Conservation (phyloP, 257 asterid species). For the Rehmannia glutinosa region DNA sequence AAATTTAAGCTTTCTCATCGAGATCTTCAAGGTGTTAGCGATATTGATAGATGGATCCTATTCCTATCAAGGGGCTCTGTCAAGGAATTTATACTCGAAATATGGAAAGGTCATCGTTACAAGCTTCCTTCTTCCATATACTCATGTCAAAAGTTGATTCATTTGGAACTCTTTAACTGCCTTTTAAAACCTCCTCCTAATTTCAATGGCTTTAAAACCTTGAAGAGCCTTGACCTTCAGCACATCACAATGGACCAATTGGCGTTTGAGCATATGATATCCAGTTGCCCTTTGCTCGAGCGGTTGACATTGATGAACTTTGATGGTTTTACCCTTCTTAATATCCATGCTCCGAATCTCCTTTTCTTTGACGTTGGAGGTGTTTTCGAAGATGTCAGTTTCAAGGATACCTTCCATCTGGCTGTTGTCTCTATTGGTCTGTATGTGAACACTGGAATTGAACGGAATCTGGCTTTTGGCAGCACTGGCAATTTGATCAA, state of each 20-base stretch:
- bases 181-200: conserved; percentile 62
- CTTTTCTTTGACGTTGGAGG: conserved; percentile 94
- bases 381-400: conserved; percentile 66
- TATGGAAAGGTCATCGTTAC: conserved; percentile 95
- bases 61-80: conserved; percentile 79
- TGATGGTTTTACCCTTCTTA: conserved; percentile 74
- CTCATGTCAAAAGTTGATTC: conserved; percentile 64
- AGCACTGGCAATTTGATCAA: conserved; percentile 65
- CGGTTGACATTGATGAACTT: conserved; percentile 87
- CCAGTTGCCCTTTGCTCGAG: conserved; percentile 78
- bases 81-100: conserved; percentile 80
- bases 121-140: conserved; percentile 79
- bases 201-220: conserved; percentile 66
- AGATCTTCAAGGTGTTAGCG: conserved; percentile 87
- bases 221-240: conserved; percentile 96
- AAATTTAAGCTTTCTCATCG: conserved; percentile 91
- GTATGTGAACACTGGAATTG: conserved; percentile 54
- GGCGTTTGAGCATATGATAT: conserved; percentile 70
- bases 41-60: conserved; percentile 87
- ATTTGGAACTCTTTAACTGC: conserved; percentile 90
- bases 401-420: conserved; percentile 56
- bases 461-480: conserved; percentile 48
- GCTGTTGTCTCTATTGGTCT: conserved; percentile 81
- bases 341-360: conserved; percentile 77
- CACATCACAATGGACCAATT: conserved; percentile 90